phyloP scores from a whole-genome alignment of 371 early-diverging fungal species.

The Mucor plumbeus region DNA sequence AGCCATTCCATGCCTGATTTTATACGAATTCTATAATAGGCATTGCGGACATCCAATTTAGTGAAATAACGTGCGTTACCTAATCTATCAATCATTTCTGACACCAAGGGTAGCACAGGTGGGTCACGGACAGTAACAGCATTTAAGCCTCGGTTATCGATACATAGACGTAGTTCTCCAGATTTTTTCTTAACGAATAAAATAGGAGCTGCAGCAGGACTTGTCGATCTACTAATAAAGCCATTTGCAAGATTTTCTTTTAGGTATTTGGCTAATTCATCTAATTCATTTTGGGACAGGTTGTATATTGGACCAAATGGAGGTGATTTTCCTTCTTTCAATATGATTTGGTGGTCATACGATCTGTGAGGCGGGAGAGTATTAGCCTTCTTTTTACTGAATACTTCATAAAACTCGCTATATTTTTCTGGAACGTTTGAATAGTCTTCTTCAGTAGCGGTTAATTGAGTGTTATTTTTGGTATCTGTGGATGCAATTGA shows the following conservation, averaged over 20 bases:
- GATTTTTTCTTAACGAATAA: constrained; percentile 60
- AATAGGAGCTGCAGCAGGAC: constrained; percentile 54
- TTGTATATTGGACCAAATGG: constrained; percentile 1
- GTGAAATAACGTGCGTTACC: no score
- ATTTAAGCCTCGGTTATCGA: constrained; percentile 51
- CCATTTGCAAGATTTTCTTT: constrained; percentile 32
- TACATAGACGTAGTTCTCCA: constrained; percentile 49
- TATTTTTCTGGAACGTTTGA: background rate
- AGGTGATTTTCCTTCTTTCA: background rate
- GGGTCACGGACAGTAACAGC: constrained; percentile 42
- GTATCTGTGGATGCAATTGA: no score
- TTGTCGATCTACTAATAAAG: constrained; percentile 43
- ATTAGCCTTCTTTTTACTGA: background rate
- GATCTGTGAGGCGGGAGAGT: constrained; percentile 5
- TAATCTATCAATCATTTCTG: no score
- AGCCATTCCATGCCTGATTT: constrained; percentile 8
- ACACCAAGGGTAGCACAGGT: constrained; percentile 41
- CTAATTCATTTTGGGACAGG: background rate
- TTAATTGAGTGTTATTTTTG: background rate
- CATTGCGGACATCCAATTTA: no score
- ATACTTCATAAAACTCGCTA: background rate
- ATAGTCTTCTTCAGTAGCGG: no score
- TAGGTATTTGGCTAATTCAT: background rate
- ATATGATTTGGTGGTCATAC: constrained; percentile 1
- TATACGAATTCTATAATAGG: constrained; percentile 17